A percentile compares a stretch with the other conserved stretches of the same genome.
phyloP scores from a whole-genome alignment of 345 rosid species.

The Boechera divaricarpa region DNA sequence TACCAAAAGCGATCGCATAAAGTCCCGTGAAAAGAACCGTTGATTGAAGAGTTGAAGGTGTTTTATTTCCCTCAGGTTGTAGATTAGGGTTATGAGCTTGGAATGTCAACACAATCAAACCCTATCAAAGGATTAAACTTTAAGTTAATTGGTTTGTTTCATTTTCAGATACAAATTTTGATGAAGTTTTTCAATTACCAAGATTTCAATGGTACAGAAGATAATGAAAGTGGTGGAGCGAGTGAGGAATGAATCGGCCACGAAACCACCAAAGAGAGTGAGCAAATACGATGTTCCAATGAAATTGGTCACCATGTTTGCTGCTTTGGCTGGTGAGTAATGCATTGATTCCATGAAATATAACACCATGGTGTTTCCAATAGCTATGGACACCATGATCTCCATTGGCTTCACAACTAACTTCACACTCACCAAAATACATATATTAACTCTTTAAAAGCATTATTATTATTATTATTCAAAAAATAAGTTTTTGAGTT shows the following conservation, averaged over 20 bases:
- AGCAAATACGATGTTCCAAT: constrained; percentile 64
- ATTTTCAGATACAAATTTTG: background rate
- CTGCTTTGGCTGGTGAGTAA: constrained; percentile 55
- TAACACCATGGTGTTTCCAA: constrained; percentile 53
- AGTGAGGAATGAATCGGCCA: constrained; percentile 59
- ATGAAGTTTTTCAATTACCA: constrained; percentile 44
- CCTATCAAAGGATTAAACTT: constrained; percentile 43
- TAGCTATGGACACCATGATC: constrained; percentile 56
- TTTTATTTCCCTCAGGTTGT: constrained; percentile 40
- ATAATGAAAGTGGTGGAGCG: constrained; percentile 51
- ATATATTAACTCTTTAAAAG: background rate
- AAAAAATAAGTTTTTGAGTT: background rate
- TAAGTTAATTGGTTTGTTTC: background rate
- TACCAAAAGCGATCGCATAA: constrained; percentile 55
- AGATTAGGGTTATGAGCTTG: constrained; percentile 53
- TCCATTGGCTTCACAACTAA: constrained; percentile 61
- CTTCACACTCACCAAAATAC: background rate
- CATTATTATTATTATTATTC: background rate
- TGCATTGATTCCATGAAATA: constrained; percentile 57
- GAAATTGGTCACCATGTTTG: constrained; percentile 64
- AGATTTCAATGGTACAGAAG: constrained; percentile 47
- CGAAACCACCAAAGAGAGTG: constrained; percentile 57
- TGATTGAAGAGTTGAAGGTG: constrained; percentile 48
- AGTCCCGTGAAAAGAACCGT: constrained; percentile 52
- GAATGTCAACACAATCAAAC: constrained; percentile 51